A percentile compares a stretch with the other conserved stretches of the same genome.
Evolutionary conservation across 805 yeast species (phyloP).

Genomic region (Spathaspora passalidarum): DNA sequence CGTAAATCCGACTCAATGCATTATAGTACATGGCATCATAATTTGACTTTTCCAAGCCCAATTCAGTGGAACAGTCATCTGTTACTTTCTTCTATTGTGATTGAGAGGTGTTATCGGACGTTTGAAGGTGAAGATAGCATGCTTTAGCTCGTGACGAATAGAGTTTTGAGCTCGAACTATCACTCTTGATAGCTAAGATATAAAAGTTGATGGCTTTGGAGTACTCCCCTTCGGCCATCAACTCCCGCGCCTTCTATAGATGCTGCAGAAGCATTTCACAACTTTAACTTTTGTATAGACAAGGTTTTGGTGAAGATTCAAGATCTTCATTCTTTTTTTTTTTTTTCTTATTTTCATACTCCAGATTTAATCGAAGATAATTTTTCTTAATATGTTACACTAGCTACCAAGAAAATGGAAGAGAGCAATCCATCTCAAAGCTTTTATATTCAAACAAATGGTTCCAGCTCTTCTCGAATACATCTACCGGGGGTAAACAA

Average conservation of each 20-base stretch:
- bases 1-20: constrained; percentile 10
- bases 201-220: constrained; percentile 16
- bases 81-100: constrained; percentile 14
- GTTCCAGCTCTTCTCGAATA: constrained; percentile 4
- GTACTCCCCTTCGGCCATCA: constrained; percentile 10
- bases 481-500: neutral
- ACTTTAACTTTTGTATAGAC: too few species aligned
- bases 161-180: constrained; percentile 7
- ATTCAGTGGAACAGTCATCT: constrained; percentile 12
- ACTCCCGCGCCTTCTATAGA: constrained; percentile 6
- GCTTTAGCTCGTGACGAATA: constrained; percentile 15
- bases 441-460: constrained; percentile 6
- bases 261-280: too few species aligned
- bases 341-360: neutral
- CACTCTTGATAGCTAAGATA: constrained; percentile 13
- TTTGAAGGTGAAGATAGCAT: constrained; percentile 5
- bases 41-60: constrained; percentile 14
- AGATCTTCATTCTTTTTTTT: neutral
- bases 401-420: constrained; percentile 1
- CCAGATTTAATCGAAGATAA: neutral
- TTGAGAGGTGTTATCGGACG: neutral
- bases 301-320: too few species aligned
- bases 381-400: neutral
- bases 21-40: constrained; percentile 14
- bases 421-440: neutral